Conservation (phyloP, 1,284 basidiomycete genomes). For the Apiotrichum mycotoxinovorans region DNA sequence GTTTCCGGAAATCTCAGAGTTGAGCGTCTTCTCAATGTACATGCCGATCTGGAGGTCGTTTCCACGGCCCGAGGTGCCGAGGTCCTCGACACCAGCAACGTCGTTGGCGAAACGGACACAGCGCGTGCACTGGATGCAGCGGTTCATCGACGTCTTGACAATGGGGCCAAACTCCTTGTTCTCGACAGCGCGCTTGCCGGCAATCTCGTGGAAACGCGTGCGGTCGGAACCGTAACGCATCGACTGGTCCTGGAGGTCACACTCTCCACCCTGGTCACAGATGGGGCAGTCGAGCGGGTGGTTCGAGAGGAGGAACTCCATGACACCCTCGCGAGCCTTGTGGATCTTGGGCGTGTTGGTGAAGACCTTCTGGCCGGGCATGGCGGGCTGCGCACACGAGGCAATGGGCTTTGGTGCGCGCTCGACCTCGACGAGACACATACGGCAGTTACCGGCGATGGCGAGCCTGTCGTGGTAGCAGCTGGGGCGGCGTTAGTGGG, state of each 20-base stretch:
- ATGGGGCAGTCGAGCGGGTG: conserved; percentile 98
- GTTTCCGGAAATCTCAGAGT: conserved; percentile 97
- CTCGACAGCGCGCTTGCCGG: conserved; percentile 95
- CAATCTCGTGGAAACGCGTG: conserved; percentile 94
- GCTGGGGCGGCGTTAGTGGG: conserved; percentile 43
- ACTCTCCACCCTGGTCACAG: conserved; percentile 97
- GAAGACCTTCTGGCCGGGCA: conserved; percentile 93
- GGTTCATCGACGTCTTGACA: conserved; percentile 98
- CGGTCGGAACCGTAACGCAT: conserved; percentile 99
- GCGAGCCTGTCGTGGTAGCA: conserved; percentile 60
- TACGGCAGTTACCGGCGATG: conserved; percentile 93
- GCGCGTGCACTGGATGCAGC: conserved; percentile 99
- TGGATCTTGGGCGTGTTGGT: conserved; percentile 94
- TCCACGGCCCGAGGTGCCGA: conserved; percentile 94
- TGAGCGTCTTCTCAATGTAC: conserved; percentile 96
- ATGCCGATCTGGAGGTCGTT: conserved; percentile 99
- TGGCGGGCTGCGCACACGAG: conserved; percentile 88
- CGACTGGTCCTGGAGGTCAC: conserved; percentile 98
- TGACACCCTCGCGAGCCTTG: conserved; percentile 88
- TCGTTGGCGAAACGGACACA: conserved; percentile 99
- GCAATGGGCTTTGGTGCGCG: conserved; percentile 86
- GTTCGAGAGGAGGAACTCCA: conserved; percentile 97
- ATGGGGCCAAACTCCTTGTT: conserved; percentile 98
- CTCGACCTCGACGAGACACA: conserved; percentile 92
- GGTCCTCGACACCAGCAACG: conserved; percentile 95